A percentile compares a stretch with the other conserved stretches of the same genome.
Conservation (phyloP, 106 monocot genomes). For the Iris macrosiphon region DNA sequence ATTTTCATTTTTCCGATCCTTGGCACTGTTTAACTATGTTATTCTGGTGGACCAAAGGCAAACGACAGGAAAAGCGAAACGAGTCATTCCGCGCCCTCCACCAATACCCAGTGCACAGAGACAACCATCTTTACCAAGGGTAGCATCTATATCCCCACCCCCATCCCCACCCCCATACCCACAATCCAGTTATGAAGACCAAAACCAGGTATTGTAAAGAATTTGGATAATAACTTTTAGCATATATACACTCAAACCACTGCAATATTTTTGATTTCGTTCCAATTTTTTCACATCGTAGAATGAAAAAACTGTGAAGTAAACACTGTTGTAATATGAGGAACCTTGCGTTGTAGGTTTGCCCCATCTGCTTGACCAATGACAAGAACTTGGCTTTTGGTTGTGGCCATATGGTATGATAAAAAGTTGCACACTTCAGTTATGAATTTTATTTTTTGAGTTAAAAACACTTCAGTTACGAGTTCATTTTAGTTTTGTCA, state of each 20-base stretch:
- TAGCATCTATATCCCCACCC: background rate
- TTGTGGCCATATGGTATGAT: slow-evolving; percentile 65
- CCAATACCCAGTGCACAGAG: slow-evolving; percentile 19
- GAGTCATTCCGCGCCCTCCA: slow-evolving; percentile 35
- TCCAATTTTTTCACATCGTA: background rate
- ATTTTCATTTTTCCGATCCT: background rate
- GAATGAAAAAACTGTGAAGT: background rate
- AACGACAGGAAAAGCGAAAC: slow-evolving; percentile 35
- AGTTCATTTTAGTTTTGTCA: background rate
- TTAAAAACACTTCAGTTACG: too few relatives aligned
- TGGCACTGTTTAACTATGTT: background rate
- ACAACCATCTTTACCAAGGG: slow-evolving; percentile 15
- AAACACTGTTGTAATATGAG: background rate
- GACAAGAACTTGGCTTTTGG: slow-evolving; percentile 53
- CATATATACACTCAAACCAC: too few relatives aligned
- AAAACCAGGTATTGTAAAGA: slow-evolving; percentile 15
- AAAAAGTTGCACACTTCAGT: background rate
- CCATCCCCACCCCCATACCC: too few relatives aligned
- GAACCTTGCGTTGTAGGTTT: slow-evolving; percentile 20
- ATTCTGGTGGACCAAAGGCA: slow-evolving; percentile 10
- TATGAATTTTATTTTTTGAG: background rate
- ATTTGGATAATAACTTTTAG: background rate
- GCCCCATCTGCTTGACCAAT: slow-evolving; percentile 62
- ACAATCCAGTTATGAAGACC: slow-evolving; percentile 10
- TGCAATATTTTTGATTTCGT: background rate